A percentile compares a stretch with the other conserved stretches of the same genome.
These are phyloP conservation scores for Oryza meyeriana DNA, from an alignment of 176 grass and related monocot species.

Conservation along the genomic window DNA sequence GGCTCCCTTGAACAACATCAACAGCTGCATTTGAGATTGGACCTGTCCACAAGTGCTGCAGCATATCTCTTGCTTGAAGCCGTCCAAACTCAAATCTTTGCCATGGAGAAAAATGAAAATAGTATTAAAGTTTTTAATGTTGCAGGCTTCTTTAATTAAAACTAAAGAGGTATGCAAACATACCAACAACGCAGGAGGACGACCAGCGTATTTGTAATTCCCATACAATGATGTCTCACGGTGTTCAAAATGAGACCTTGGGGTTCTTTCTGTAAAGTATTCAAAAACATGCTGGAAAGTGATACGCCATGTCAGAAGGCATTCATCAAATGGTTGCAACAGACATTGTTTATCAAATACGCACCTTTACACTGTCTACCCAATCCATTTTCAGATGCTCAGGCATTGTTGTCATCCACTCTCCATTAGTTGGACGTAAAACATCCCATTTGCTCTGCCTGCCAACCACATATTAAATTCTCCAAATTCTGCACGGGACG, in stretches of 20 bases:
- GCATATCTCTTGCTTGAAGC: slow-evolving; percentile 99
- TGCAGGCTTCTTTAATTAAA: neutral
- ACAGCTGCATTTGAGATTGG: slow-evolving; percentile 98
- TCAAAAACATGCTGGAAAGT: slow-evolving; percentile 90
- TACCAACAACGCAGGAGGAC: too few species aligned
- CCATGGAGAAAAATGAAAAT: slow-evolving; percentile 14
- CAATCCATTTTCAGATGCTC: slow-evolving; percentile 99
- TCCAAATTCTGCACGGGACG: slow-evolving; percentile 71
- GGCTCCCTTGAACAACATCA: slow-evolving; percentile 98
- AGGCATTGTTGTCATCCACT: slow-evolving; percentile 99
- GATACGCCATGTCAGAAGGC: slow-evolving; percentile 28
- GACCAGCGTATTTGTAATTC: slow-evolving; percentile 99
- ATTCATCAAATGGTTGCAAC: slow-evolving; percentile 6
- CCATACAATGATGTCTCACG: slow-evolving; percentile 98
- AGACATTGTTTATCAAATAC: neutral
- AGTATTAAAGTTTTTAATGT: slow-evolving; percentile 18
- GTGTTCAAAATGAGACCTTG: slow-evolving; percentile 97
- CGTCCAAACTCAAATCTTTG: slow-evolving; percentile 96
- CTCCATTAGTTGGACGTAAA: slow-evolving; percentile 78
- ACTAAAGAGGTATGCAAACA: neutral
- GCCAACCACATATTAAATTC: slow-evolving; percentile 98
- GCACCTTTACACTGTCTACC: slow-evolving; percentile 97
- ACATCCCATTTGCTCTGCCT: slow-evolving; percentile 99
- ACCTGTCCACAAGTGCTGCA: slow-evolving; percentile 96
- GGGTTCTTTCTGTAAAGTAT: slow-evolving; percentile 98